phyloP scores from a whole-genome alignment of 768 basidiomycete species.

The Phaeotremella fagi region DNA sequence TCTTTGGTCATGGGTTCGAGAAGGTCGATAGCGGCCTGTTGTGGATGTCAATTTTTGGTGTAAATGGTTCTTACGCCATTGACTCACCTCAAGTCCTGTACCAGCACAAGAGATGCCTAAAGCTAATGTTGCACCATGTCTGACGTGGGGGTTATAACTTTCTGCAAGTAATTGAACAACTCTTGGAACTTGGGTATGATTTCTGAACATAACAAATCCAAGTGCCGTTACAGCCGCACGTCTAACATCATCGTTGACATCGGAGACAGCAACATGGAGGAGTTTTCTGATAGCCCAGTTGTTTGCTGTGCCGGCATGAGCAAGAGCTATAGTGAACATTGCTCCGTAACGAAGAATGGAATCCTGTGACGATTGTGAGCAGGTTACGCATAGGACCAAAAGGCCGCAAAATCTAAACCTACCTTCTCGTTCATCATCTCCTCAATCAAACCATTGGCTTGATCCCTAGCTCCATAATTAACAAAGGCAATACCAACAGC shows the following conservation, averaged over 20 bases:
- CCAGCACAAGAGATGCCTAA: conserved; percentile 96
- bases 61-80: background rate
- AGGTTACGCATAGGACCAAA: background rate
- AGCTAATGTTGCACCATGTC: conserved; percentile 93
- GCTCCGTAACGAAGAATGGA: conserved; percentile 96
- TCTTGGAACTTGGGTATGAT: conserved; percentile 88
- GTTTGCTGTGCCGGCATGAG: conserved; percentile 93
- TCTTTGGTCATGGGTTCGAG: conserved; percentile 98
- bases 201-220: conserved; percentile 95
- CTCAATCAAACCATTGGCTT: conserved; percentile 79
- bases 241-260: conserved; percentile 95
- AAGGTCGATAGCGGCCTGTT: conserved; percentile 91
- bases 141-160: conserved; percentile 97
- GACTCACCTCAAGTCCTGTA: conserved; percentile 78
- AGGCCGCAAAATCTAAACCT: conserved; percentile 10
- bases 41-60: background rate
- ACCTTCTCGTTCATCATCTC: conserved; percentile 81
- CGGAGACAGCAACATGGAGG: conserved; percentile 93
- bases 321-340: conserved; percentile 91
- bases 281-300: conserved; percentile 87
- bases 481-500: conserved; percentile 89
- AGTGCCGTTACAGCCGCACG: conserved; percentile 93
- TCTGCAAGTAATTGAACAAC: conserved; percentile 95
- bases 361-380: conserved; percentile 58
- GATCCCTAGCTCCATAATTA: conserved; percentile 86